Evolutionary conservation across 148 eudicot genomes (phyloP).

Genomic region (Chenopodium berlandieri): DNA sequence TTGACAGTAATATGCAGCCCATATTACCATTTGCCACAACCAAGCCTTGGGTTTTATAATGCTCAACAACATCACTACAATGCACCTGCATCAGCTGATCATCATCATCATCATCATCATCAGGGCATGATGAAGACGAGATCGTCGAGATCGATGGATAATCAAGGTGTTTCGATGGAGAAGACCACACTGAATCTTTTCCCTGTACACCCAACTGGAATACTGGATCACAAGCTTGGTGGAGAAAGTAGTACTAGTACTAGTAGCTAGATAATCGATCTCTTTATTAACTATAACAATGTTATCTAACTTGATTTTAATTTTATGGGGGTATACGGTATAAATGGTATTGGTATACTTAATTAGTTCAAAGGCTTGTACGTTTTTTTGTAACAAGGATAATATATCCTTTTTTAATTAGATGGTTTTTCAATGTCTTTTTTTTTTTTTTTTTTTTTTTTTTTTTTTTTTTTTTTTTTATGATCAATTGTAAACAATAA

Average conservation of each 20-base stretch:
- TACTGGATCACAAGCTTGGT: slow-evolving; percentile 29
- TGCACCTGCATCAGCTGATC: slow-evolving; percentile 19
- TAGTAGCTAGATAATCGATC: neutral
- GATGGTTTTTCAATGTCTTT: no score
- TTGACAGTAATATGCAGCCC: slow-evolving; percentile 23
- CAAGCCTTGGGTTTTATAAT: slow-evolving; percentile 4
- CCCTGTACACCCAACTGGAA: slow-evolving; percentile 77
- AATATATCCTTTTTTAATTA: no score
- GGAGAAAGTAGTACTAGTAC: slow-evolving; percentile 4
- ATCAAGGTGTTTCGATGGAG: neutral
- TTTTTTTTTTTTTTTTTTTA: no score
- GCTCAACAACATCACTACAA: slow-evolving; percentile 6
- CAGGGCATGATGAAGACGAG: neutral
- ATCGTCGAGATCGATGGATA: neutral
- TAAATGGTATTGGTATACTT: no score
- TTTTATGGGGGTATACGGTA: no score
- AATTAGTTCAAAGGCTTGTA: no score
- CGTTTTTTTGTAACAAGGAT: no score
- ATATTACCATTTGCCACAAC: slow-evolving; percentile 23
- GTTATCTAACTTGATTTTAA: no score
- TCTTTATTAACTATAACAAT: no score
- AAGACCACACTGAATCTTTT: slow-evolving; percentile 41
- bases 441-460: no score
- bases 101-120: neutral
- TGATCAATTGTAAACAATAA: no score